Evolutionary conservation across 169 alveolate genomes (phyloP), one percentile per base, ranked within the genome.

Genomic region (Plasmodium gallinaceum): DNA sequence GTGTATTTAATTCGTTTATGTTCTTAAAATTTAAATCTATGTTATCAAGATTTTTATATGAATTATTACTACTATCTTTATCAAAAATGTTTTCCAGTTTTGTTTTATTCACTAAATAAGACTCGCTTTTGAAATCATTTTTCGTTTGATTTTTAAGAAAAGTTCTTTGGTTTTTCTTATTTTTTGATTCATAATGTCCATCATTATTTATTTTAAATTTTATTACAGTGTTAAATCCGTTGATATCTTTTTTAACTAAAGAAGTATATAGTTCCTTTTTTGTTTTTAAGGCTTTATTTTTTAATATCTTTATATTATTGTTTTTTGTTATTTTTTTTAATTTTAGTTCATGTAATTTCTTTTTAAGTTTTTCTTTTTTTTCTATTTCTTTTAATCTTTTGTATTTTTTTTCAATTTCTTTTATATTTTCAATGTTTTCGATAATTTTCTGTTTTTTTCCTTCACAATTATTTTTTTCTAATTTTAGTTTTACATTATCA

Each of bases 391-490:
- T 54, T 32, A 66, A 9, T 12, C 54, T 37, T 46, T 83, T 83
- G 43, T 83, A 83, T 39, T 69, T 83, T 70, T 83, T 70, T 83
- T 66, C 91, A 20, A 83, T 22, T 24, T 69, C 85, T 69, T 83
- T 83, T 68, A 83, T 83, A 5, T 83, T 83, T 69, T 83, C 26
- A 68, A 83, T 83, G 52, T 83, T 83, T 60, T 83, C 91, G 16
- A 18, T 45, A 46, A 83, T 83, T 83, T 68, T 83, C 65, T 12
- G 39, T 68, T 83, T 83, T 64, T 18, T 45, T 68, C 68, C 68
- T 39, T 45, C 26, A 22, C 48, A 24, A 24, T 69, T 51, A 70
- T 32, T 32, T 32, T 32, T 32, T 32, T 32, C 39, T 32, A 32
- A 32, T 32, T 32, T 32, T 32, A 32, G 4, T 32, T 32, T 32